Evolutionary conservation across 2,329 filamentous ascomycete genomes (phyloP).

Genomic region (Daldinia eschscholtzii): DNA sequence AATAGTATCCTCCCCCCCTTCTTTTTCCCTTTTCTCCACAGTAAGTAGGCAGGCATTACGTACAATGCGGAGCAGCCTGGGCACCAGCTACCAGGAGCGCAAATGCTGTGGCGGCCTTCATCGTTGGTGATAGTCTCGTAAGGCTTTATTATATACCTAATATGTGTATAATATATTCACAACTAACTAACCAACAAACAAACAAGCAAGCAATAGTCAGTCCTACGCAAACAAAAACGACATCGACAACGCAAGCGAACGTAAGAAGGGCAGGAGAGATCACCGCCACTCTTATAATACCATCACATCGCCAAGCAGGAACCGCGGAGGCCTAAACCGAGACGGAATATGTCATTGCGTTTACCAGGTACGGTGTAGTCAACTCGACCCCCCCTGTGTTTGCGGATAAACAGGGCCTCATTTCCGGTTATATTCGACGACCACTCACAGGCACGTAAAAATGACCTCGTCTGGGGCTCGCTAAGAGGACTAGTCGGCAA

Average conservation of each 20-base stretch:
- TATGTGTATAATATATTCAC: neutral
- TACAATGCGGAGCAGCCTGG: conserved; percentile 51
- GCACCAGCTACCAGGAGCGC: conserved; percentile 40
- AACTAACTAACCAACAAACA: conserved; percentile 12
- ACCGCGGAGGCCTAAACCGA: conserved; percentile 32
- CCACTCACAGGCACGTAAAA: conserved; percentile 30
- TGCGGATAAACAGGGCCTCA: conserved; percentile 39
- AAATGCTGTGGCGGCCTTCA: conserved; percentile 43
- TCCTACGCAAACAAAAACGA: conserved; percentile 8
- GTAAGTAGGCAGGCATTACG: conserved; percentile 17
- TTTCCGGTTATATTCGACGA: conserved; percentile 40
- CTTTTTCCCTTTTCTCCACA: too few species aligned
- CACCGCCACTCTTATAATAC: conserved; percentile 42
- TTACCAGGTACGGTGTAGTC: conserved; percentile 31
- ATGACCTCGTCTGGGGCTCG: conserved; percentile 7
- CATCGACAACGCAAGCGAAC: conserved; percentile 3
- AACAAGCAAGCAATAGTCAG: neutral
- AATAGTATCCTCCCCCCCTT: too few species aligned
- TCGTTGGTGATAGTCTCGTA: conserved; percentile 17
- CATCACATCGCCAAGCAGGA: conserved; percentile 3
- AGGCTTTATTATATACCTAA: neutral
- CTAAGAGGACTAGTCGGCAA: conserved; percentile 26
- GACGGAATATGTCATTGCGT: conserved; percentile 45
- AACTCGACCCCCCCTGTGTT: conserved; percentile 19
- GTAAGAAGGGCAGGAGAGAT: conserved; percentile 9